These are phyloP conservation scores for Aspergillus sparsus DNA, from an alignment of 495 filamentous ascomycete species.

Conservation along the genomic window DNA sequence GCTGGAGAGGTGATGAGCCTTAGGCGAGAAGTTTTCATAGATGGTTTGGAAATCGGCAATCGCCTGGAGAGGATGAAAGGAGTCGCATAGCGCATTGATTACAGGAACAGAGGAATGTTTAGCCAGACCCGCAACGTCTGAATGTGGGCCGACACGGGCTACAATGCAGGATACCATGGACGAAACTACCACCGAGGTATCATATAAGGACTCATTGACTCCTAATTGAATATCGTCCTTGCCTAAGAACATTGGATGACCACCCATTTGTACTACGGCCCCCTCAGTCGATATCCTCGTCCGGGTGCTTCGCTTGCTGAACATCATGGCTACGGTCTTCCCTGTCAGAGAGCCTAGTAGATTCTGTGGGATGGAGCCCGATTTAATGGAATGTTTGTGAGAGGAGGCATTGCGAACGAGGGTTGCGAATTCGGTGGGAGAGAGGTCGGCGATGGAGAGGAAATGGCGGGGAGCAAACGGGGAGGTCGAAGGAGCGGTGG, in stretches of 20 bases:
- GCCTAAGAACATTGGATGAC: conserved; percentile 93
- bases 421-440: conserved; percentile 71
- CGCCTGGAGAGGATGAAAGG: conserved; percentile 88
- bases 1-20: conserved; percentile 43
- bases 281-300: conserved; percentile 91
- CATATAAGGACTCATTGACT: conserved; percentile 90
- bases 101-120: conserved; percentile 83
- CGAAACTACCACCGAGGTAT: conserved; percentile 85
- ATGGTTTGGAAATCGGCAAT: conserved; percentile 93
- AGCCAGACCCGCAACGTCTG: conserved; percentile 76
- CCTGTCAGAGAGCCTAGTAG: conserved; percentile 61
- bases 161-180: conserved; percentile 92
- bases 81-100: conserved; percentile 89
- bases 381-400: conserved; percentile 78
- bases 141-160: conserved; percentile 81
- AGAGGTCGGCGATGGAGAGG: conserved; percentile 85
- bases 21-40: conserved; percentile 66
- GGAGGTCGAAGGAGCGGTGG: conserved; percentile 40
- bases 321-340: conserved; percentile 90
- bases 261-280: conserved; percentile 78
- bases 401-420: conserved; percentile 77
- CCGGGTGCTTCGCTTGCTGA: conserved; percentile 90
- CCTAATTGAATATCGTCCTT: conserved; percentile 95
- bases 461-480: conserved; percentile 73
- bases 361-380: conserved; percentile 59